Percentiles rank a stretch among this genome's conserved stretches.
phyloP scores from a whole-genome alignment of 2,329 filamentous ascomycete species.

The Fragosphaeria purpurea region DNA sequence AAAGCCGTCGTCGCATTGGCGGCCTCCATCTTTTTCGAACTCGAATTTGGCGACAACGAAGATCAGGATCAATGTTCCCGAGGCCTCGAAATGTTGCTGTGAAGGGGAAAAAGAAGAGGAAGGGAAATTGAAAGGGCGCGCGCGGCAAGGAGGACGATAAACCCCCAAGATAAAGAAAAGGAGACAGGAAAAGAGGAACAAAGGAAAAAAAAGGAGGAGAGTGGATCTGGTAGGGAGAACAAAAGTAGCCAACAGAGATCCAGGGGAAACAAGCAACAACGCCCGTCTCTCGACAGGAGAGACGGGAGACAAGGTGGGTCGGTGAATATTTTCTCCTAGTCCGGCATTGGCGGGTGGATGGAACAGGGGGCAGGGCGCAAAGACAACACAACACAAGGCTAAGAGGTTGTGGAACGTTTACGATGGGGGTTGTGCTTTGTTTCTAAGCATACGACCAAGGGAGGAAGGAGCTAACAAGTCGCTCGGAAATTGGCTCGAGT shows the following conservation, averaged over 20 bases:
- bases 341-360: background rate
- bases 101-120: background rate
- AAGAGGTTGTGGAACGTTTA: no score
- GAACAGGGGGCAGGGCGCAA: background rate
- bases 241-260: background rate
- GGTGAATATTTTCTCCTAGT: conserved; percentile 7
- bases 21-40: conserved; percentile 8
- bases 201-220: background rate
- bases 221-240: background rate
- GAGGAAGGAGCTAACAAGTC: no score
- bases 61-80: no score
- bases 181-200: background rate
- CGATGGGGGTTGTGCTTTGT: no score
- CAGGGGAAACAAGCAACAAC: background rate
- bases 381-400: background rate
- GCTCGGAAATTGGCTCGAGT: no score
- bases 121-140: background rate
- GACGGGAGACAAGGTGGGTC: background rate
- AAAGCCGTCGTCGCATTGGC: conserved; percentile 52
- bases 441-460: no score
- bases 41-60: no score
- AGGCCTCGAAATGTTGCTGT: no score
- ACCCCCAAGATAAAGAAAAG: background rate
- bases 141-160: background rate
- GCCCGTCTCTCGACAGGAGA: background rate